phyloP scores from a whole-genome alignment of 2,329 filamentous ascomycete genomes.

The Trichophyton schoenleinii region DNA sequence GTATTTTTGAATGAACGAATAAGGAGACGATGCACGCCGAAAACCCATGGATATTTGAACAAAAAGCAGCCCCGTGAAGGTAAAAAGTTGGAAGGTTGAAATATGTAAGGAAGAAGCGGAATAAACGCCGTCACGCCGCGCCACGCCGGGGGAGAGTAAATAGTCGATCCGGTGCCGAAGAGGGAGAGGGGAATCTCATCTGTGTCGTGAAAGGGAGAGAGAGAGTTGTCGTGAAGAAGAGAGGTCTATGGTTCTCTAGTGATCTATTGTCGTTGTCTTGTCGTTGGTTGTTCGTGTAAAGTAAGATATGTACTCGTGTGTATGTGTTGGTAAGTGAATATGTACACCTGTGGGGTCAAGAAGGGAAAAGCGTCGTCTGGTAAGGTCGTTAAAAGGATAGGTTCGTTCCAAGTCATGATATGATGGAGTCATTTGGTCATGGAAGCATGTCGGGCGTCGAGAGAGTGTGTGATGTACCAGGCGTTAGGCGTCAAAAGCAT shows the following conservation, averaged over 20 bases:
- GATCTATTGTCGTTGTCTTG: background rate
- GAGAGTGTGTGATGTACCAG: background rate
- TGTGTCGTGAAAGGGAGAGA: background rate
- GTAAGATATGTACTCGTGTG: background rate
- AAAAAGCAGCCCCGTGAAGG: background rate
- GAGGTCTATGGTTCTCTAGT: background rate
- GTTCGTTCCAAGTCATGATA: background rate
- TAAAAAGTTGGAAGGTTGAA: too few species aligned
- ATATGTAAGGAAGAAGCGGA: background rate
- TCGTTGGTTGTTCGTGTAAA: background rate
- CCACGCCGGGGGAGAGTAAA: background rate
- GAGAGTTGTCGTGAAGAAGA: background rate
- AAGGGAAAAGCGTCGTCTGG: background rate
- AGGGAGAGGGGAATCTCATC: background rate
- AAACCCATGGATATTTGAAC: background rate
- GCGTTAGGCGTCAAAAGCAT: background rate
- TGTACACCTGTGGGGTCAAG: background rate
- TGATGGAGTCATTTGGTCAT: background rate
- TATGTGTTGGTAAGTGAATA: background rate
- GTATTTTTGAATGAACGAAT: background rate
- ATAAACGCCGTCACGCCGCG: background rate
- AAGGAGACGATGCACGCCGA: slow-evolving; percentile 1
- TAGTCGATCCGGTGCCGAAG: background rate
- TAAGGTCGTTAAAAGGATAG: background rate
- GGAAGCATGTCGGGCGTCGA: background rate